Evolutionary conservation across 345 rosid species (phyloP).

Genomic region (Citrus australasica): DNA sequence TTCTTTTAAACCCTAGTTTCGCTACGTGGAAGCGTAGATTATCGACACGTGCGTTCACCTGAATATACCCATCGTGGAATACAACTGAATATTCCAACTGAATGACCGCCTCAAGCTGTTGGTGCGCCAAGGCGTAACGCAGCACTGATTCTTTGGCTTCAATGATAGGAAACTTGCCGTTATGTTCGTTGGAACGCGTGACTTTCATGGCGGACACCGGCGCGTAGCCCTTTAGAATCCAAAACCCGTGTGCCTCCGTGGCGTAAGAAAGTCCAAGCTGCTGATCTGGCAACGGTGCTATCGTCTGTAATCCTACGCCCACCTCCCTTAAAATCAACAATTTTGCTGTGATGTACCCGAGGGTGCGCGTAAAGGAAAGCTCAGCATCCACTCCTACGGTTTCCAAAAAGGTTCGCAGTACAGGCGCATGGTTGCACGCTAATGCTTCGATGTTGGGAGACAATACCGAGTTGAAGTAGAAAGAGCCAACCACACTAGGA

Average conservation of each 20-base stretch:
- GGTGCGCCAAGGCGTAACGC: constrained; percentile 74
- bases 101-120: constrained; percentile 67
- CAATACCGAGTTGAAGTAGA: constrained; percentile 58
- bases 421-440: constrained; percentile 40
- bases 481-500: constrained; percentile 69
- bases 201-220: constrained; percentile 61
- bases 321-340: constrained; percentile 69
- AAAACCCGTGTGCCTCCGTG: constrained; percentile 72
- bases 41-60: constrained; percentile 60
- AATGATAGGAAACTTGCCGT: constrained; percentile 31
- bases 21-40: constrained; percentile 75
- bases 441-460: constrained; percentile 54
- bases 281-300: constrained; percentile 31
- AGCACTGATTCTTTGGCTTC: constrained; percentile 64
- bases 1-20: constrained; percentile 51
- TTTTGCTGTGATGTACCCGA: constrained; percentile 74
- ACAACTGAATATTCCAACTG: constrained; percentile 68
- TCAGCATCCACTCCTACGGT: constrained; percentile 67
- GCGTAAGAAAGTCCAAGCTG: constrained; percentile 56
- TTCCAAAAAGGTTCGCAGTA: constrained; percentile 58
- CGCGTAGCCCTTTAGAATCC: constrained; percentile 69
- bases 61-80: constrained; percentile 56
- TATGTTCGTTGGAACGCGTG: constrained; percentile 26
- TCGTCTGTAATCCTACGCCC: constrained; percentile 50
- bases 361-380: constrained; percentile 66